Evolutionary conservation across 2,329 filamentous ascomycete genomes (phyloP).

Genomic region (Colletotrichum tofieldiae): DNA sequence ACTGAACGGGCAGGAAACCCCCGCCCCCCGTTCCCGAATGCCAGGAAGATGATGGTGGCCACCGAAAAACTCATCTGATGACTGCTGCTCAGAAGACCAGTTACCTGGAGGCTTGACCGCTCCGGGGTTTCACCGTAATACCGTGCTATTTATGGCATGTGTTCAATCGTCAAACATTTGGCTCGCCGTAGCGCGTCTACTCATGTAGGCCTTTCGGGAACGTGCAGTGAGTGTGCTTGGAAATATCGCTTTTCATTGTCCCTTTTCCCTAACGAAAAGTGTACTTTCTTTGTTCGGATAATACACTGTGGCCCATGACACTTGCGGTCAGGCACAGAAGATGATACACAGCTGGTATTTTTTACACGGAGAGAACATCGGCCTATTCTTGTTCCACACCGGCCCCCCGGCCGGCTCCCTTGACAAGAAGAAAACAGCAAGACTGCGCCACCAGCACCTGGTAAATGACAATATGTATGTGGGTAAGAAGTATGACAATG

Average conservation of each 20-base stretch:
- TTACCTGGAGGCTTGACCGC: not conserved
- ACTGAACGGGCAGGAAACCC: not conserved
- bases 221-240: not conserved
- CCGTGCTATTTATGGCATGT: not conserved
- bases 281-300: conserved; percentile 7
- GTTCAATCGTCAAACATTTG: not conserved
- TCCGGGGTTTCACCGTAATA: not conserved
- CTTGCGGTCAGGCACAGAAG: conserved; percentile 16
- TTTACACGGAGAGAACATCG: conserved; percentile 22
- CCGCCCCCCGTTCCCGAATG: not conserved
- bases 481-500: conserved; percentile 2
- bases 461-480: conserved; percentile 20
- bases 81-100: not conserved
- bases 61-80: not conserved
- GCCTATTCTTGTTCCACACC: not conserved
- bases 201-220: not conserved
- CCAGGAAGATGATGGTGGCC: not conserved
- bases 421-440: not conserved
- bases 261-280: not conserved
- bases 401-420: not conserved
- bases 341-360: conserved; percentile 21
- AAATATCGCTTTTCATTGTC: not conserved
- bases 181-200: not conserved
- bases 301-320: conserved; percentile 21
- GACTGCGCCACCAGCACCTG: conserved; percentile 28